A percentile compares a stretch with the other conserved stretches of the same genome.
phyloP scores from a whole-genome alignment of 2,329 filamentous ascomycete species.

The Phialocephala subalpina region DNA sequence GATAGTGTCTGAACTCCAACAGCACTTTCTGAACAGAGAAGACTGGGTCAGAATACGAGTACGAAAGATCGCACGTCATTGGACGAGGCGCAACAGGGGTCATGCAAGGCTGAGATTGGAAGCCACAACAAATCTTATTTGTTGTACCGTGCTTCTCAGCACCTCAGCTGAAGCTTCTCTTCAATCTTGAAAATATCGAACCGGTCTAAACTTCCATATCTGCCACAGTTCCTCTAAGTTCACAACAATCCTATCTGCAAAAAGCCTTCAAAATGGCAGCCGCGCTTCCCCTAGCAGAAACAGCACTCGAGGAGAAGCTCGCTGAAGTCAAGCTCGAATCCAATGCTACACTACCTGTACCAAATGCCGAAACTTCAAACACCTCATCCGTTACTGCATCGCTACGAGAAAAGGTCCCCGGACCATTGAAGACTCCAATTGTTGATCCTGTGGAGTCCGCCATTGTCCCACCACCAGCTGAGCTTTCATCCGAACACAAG shows the following conservation, averaged over 20 bases:
- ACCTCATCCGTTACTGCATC: constrained; percentile 32
- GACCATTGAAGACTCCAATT: constrained; percentile 50
- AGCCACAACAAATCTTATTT: constrained; percentile 15
- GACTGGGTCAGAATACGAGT: not conserved
- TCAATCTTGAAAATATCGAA: not conserved
- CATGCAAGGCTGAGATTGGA: constrained; percentile 5
- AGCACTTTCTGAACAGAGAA: not conserved
- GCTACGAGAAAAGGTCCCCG: constrained; percentile 42
- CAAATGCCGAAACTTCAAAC: constrained; percentile 10
- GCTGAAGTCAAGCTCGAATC: constrained; percentile 31
- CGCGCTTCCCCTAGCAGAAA: constrained; percentile 18
- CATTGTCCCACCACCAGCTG: constrained; percentile 55
- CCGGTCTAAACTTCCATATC: not conserved
- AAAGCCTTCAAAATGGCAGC: constrained; percentile 25
- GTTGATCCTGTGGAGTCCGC: constrained; percentile 36
- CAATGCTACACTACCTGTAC: constrained; percentile 4
- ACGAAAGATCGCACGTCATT: not conserved
- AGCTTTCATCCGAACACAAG: constrained; percentile 79
- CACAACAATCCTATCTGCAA: not conserved
- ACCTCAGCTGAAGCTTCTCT: not conserved
- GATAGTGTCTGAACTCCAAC: not conserved
- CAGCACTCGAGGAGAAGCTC: constrained; percentile 23
- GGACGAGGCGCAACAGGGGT: constrained; percentile 2
- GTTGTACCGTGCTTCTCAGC: constrained; percentile 1
- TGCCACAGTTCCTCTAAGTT: no score